phyloP scores from a whole-genome alignment of 1,139 yeast genomes.

The Groenewaldozyma auringiensis region DNA sequence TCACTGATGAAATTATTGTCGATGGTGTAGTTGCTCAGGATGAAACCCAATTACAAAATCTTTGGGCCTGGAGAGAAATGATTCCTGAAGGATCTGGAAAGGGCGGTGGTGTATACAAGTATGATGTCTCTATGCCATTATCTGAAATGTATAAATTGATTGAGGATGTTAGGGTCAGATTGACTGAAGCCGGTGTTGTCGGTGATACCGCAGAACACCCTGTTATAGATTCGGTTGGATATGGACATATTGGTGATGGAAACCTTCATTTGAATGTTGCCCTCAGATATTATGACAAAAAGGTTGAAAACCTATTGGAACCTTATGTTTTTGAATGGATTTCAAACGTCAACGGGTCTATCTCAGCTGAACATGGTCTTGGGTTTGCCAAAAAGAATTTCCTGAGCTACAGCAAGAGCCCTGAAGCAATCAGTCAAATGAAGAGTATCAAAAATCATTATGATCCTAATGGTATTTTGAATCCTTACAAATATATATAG shows the following conservation, averaged over 20 bases:
- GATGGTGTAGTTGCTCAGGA: constrained; percentile 97
- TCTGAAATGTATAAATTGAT: constrained; percentile 72
- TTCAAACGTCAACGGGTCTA: constrained; percentile 66
- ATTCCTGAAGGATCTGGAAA: constrained; percentile 83
- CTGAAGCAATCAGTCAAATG: constrained; percentile 61
- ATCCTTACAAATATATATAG: constrained; percentile 73
- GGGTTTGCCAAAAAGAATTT: constrained; percentile 94
- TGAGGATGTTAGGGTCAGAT: constrained; percentile 55
- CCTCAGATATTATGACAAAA: constrained; percentile 72
- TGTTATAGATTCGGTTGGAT: constrained; percentile 82
- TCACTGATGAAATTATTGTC: constrained; percentile 74
- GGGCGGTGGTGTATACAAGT: constrained; percentile 92
- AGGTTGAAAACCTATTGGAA: constrained; percentile 70
- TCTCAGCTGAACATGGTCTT: constrained; percentile 94
- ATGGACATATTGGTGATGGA: constrained; percentile 96
- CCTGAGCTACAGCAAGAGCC: constrained; percentile 73
- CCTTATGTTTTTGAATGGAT: constrained; percentile 95
- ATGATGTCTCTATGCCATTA: constrained; percentile 87
- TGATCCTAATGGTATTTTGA: constrained; percentile 85
- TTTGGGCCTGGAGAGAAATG: constrained; percentile 95
- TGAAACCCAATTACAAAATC: constrained; percentile 69
- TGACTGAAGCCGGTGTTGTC: constrained; percentile 50
- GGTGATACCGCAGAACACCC: constrained; percentile 65
- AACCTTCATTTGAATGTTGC: constrained; percentile 87
- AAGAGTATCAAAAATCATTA: constrained; percentile 67